These are phyloP conservation scores for Peronosclerospora sorghi DNA, from an alignment of 352 stramenopile genomes.

Conservation along the genomic window DNA sequence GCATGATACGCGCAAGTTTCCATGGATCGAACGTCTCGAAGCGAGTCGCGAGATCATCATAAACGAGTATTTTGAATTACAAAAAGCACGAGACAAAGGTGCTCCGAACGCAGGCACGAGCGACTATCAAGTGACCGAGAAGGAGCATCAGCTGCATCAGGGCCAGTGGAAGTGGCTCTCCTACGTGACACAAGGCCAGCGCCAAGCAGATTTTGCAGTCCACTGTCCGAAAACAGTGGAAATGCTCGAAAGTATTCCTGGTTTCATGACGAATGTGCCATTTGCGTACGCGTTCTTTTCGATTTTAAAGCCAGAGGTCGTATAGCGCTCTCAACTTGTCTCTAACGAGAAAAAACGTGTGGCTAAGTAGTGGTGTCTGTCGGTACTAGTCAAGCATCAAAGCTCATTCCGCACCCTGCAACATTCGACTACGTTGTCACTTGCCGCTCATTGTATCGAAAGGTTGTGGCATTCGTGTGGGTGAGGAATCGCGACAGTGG, in stretches of 20 bases:
- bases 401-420: conserved; percentile 90
- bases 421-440: conserved; percentile 92
- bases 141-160: conserved; percentile 66
- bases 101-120: background rate
- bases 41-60: conserved; percentile 47
- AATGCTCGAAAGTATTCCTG: conserved; percentile 65
- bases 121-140: conserved; percentile 60
- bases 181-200: conserved; percentile 63
- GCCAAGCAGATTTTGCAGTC: conserved; percentile 47
- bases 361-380: too few species aligned
- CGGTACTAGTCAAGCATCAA: conserved; percentile 70
- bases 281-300: conserved; percentile 96
- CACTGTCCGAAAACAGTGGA: conserved; percentile 56
- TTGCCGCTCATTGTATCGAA: conserved; percentile 87
- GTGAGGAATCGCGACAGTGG: conserved; percentile 73
- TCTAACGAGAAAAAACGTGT: background rate
- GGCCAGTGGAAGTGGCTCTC: conserved; percentile 92
- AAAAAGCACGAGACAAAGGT: conserved; percentile 19
- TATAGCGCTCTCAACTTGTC: background rate
- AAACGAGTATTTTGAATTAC: conserved; percentile 46
- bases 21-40: conserved; percentile 43
- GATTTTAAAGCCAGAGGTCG: conserved; percentile 83
- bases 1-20: conserved; percentile 48
- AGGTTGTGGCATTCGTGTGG: conserved; percentile 87
- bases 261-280: conserved; percentile 82